Evolutionary conservation across 208 protist species (phyloP).

Genomic region (Trichomonas gallinae): DNA sequence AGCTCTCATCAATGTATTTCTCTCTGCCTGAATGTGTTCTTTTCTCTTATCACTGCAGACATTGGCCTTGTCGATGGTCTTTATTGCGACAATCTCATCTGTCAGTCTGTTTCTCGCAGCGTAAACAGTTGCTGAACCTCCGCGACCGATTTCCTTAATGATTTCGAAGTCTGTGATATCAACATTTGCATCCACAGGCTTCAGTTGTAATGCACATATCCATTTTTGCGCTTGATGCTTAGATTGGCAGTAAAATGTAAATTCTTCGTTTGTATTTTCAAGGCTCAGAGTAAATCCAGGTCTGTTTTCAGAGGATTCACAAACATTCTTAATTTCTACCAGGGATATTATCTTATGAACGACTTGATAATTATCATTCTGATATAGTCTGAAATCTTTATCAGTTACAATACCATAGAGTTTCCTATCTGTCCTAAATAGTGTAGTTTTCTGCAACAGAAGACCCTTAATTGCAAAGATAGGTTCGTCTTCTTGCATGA

Average conservation of each 20-base stretch:
- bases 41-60: background rate
- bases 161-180: background rate
- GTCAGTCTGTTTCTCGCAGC: background rate
- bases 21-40: conserved; percentile 36
- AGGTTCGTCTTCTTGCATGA: no score
- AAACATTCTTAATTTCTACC: no score
- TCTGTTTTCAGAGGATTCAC: no score
- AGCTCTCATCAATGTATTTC: conserved; percentile 43
- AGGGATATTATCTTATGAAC: no score
- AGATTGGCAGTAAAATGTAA: background rate
- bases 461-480: no score
- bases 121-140: background rate
- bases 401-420: no score
- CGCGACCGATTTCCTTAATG: background rate
- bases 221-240: background rate
- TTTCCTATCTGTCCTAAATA: no score
- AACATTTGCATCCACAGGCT: background rate
- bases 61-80: conserved; percentile 31
- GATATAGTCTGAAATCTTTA: no score
- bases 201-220: background rate
- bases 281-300: background rate
- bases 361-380: no score
- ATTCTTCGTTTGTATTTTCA: background rate
- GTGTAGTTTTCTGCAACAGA: no score
- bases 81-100: background rate